Evolutionary conservation across 768 basidiomycete genomes (phyloP).

Genomic region (Tricholoma sp.): DNA sequence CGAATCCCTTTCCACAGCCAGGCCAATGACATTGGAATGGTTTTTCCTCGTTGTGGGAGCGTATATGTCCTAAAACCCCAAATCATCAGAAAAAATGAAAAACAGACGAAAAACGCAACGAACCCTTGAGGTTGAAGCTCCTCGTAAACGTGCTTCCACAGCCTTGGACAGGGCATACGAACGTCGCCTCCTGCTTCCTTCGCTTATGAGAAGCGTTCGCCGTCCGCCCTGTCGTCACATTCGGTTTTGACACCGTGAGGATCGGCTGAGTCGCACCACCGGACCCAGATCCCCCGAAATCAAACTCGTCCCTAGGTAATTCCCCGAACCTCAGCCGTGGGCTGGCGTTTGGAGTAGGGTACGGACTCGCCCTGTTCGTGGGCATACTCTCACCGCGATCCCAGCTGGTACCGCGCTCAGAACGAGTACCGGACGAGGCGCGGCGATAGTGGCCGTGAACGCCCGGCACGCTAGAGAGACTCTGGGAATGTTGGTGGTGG

Average conservation of each 20-base stretch:
- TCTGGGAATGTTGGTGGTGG: constrained; percentile 10
- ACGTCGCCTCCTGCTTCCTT: constrained; percentile 85
- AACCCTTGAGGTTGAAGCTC: constrained; percentile 91
- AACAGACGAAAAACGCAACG: constrained; percentile 16
- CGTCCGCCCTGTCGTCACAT: constrained; percentile 89
- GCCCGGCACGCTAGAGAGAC: constrained; percentile 2
- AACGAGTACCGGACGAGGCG: constrained; percentile 36
- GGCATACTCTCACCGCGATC: constrained; percentile 15
- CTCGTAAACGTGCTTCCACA: constrained; percentile 88
- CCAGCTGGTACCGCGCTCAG: constrained; percentile 30
- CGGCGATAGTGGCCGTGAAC: constrained; percentile 28
- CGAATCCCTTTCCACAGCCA: constrained; percentile 92
- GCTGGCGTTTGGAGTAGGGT: constrained; percentile 64
- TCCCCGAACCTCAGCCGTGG: constrained; percentile 51
- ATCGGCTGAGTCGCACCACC: constrained; percentile 1
- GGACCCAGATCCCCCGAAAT: neutral
- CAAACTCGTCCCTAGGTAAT: constrained; percentile 31
- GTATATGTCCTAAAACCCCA: constrained; percentile 65
- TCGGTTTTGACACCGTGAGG: constrained; percentile 51
- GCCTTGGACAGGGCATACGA: constrained; percentile 75
- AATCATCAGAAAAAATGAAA: too few species aligned
- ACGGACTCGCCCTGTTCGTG: constrained; percentile 40
- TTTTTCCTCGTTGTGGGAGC: constrained; percentile 91
- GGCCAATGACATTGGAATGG: constrained; percentile 96
- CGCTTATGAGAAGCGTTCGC: constrained; percentile 81